phyloP scores from a whole-genome alignment of 192 early-diverging fungal species.

The Podila horticola region DNA sequence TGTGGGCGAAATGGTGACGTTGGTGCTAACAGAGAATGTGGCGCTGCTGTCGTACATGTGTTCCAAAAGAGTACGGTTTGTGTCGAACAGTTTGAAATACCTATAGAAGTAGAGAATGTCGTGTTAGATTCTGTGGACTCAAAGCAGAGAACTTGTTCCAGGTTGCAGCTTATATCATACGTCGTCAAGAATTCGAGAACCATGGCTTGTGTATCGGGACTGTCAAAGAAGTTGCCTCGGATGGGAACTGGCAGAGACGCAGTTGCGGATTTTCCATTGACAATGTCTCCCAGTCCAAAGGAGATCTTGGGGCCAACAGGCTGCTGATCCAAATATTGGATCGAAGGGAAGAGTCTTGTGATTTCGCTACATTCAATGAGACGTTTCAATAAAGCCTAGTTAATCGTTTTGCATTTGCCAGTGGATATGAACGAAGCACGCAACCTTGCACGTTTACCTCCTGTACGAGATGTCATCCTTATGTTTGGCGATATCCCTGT shows the following conservation, averaged over 20 bases:
- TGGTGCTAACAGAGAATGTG: constrained; percentile 48
- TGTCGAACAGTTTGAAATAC: constrained; percentile 55
- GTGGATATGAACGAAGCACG: background rate
- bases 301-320: constrained; percentile 44
- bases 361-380: constrained; percentile 17
- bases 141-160: background rate
- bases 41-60: constrained; percentile 52
- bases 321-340: constrained; percentile 46
- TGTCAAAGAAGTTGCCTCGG: constrained; percentile 55
- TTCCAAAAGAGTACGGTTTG: constrained; percentile 44
- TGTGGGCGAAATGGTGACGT: constrained; percentile 1
- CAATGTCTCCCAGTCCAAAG: constrained; percentile 35
- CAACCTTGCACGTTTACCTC: background rate
- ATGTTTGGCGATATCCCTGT: constrained; percentile 17
- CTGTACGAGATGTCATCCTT: constrained; percentile 49
- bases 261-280: background rate
- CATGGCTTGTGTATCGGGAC: constrained; percentile 33
- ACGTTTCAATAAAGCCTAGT: background rate
- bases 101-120: constrained; percentile 9
- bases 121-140: no score
- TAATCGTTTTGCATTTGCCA: background rate
- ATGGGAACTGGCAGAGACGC: constrained; percentile 27
- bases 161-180: constrained; percentile 8
- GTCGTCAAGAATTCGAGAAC: constrained; percentile 53
- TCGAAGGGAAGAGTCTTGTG: constrained; percentile 48